Evolutionary conservation across 805 yeast genomes (phyloP), one percentile per base, ranked within the genome.

Genomic region (Candida incommunis): DNA sequence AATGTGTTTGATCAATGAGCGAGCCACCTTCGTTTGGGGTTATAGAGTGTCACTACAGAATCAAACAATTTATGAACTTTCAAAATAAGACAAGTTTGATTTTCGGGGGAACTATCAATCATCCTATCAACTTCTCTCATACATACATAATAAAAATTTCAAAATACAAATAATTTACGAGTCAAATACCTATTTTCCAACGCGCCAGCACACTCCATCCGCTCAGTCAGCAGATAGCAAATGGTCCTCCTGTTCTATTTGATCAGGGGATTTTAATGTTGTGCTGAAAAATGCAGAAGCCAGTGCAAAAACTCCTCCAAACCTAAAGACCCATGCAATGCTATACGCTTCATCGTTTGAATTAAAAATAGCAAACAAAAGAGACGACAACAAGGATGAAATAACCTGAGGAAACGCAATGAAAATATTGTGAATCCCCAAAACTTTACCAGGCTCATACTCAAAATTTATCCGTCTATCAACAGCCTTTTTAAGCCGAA

Each of bases 351-450:
- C 62, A 31, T 55, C 60, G 23, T 44, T 48, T 20, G 35, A 44
- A 37, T 42, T 45, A 13, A 72, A 56, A 16, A 67, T 18, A 27
- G 60, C 64, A 55, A 75, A 75, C 11, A 75, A 47, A 2, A 74
- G 9, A 21, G 75, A 69, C 24, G 75, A 67, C 29, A 69, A 61
- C 25, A 75, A 53, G 0, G 79, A 74, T 29, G 75, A 68, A 3
- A 70, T 52, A 53, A 74, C 74, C 54, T 75, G 81, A 0, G 81
- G 80, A 2, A 73, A 66, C 1, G 78, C 73, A 15, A 75, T 75
- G 54, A 71, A 75, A 24, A 75, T 71, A 53, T 76, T 75, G 54
- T 75, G 80, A 18, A 75, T 68, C 1, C 78, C 80, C 46, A 76
- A 55, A 29, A 75, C 65, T 2, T 75, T 64, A 0, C 81, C 81